Evolutionary conservation across 2,329 filamentous ascomycete genomes (phyloP).

Genomic region (Colletotrichum plurivorum): DNA sequence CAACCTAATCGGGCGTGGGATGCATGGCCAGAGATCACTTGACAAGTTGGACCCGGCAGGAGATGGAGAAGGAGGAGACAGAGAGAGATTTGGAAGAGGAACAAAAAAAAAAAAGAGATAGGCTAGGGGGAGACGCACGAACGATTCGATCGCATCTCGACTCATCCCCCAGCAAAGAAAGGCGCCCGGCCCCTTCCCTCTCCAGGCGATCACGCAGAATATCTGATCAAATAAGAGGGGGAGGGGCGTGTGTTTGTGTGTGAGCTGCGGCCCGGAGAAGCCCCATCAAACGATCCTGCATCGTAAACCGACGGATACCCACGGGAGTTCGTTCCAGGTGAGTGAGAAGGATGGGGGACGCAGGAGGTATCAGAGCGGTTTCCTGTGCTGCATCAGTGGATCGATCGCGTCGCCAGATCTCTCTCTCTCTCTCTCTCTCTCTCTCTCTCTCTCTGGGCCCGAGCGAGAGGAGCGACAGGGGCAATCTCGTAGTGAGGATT

Average conservation of each 20-base stretch:
- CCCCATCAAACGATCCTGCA: slow-evolving; percentile 11
- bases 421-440: too few relatives aligned
- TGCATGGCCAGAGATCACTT: slow-evolving; percentile 31
- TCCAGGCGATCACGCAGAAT: slow-evolving; percentile 18
- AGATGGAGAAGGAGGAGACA: background rate
- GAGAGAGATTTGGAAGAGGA: too few relatives aligned
- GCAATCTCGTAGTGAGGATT: too few relatives aligned
- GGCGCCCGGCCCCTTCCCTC: background rate
- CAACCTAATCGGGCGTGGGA: slow-evolving; percentile 23
- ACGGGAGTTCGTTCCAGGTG: background rate
- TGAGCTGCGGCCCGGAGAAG: background rate
- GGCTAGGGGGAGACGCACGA: background rate
- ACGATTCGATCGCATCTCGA: background rate
- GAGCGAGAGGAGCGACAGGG: too few relatives aligned
- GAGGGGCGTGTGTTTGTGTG: background rate
- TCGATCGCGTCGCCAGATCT: background rate
- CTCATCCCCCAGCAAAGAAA: background rate
- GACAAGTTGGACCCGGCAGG: background rate
- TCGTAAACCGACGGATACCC: background rate
- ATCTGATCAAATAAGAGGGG: slow-evolving; percentile 28
- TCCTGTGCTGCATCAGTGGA: slow-evolving; percentile 14
- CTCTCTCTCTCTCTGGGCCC: too few relatives aligned
- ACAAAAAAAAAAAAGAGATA: background rate
- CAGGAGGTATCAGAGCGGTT: background rate
- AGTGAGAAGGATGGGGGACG: background rate